These are phyloP conservation scores for Nepenthes gracilis DNA, from an alignment of 148 eudicot genomes.

Conservation along the genomic window DNA sequence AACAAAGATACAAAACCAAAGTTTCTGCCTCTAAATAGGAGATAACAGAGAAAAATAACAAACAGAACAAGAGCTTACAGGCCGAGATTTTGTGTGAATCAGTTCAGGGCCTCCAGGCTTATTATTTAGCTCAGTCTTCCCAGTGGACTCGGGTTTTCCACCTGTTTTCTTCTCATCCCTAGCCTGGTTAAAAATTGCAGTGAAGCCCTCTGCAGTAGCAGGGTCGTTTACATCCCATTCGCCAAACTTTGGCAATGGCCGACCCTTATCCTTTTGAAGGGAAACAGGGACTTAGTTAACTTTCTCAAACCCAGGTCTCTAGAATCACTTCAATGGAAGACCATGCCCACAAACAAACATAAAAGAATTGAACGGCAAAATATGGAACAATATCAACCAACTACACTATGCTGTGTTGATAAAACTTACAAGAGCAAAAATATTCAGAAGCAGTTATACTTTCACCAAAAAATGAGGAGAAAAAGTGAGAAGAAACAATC, in stretches of 20 bases:
- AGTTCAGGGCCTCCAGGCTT: background rate
- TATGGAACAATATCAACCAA: too few species aligned
- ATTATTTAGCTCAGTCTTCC: background rate
- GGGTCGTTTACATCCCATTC: conserved; percentile 43
- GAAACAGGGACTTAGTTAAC: too few species aligned
- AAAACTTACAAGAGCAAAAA: too few species aligned
- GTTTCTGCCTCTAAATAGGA: background rate
- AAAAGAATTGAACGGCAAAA: too few species aligned
- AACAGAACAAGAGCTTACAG: background rate
- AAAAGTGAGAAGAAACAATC: too few species aligned
- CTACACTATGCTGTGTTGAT: too few species aligned
- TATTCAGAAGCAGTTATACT: too few species aligned
- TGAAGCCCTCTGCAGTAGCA: conserved; percentile 30
- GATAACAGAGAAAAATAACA: background rate
- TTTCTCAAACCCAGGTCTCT: too few species aligned
- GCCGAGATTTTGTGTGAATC: background rate
- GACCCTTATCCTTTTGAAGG: conserved; percentile 3
- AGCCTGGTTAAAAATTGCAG: conserved; percentile 35
- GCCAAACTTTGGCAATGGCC: conserved; percentile 38
- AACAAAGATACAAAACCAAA: background rate
- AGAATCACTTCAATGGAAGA: too few species aligned
- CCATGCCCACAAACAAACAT: too few species aligned
- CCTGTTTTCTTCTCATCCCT: conserved; percentile 37
- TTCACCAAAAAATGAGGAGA: too few species aligned
- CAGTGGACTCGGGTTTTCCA: conserved; percentile 8